phyloP scores from a whole-genome alignment of 179 eudicot species.

The Spinacia oleracea region DNA sequence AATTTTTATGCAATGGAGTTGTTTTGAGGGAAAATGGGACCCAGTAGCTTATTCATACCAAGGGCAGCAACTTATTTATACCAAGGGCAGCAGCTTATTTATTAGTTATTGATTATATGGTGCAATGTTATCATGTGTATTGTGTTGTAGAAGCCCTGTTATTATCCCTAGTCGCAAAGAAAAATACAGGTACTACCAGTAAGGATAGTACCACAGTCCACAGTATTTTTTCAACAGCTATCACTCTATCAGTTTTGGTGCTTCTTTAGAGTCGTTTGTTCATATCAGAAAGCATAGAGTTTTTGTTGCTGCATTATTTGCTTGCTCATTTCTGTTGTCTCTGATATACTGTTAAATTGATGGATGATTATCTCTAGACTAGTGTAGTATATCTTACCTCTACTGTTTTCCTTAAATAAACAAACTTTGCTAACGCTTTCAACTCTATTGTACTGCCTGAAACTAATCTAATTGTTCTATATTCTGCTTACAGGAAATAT shows the following conservation, averaged over 20 bases:
- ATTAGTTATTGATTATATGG: neutral
- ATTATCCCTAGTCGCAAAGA: neutral
- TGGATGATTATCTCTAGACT: no score
- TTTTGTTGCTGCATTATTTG: no score
- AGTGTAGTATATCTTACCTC: neutral
- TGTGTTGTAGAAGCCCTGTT: neutral
- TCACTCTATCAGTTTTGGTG: neutral
- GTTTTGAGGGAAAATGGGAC: constrained; percentile 7
- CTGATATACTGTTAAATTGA: no score
- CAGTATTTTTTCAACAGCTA: neutral
- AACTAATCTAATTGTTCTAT: no score
- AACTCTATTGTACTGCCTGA: no score
- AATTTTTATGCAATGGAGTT: constrained; percentile 12
- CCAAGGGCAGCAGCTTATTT: neutral
- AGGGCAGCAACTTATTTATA: no score
- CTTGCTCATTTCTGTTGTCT: no score
- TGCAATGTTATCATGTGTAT: neutral
- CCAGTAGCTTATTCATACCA: no score
- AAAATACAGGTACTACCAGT: neutral
- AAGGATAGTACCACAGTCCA: no score
- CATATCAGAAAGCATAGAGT: no score
- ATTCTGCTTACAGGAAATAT: no score
- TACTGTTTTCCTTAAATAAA: neutral
- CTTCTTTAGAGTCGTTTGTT: constrained; percentile 1
- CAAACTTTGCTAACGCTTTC: no score